Conservation (phyloP, 2,329 filamentous ascomycete genomes). For the Fusarium torreyae region DNA sequence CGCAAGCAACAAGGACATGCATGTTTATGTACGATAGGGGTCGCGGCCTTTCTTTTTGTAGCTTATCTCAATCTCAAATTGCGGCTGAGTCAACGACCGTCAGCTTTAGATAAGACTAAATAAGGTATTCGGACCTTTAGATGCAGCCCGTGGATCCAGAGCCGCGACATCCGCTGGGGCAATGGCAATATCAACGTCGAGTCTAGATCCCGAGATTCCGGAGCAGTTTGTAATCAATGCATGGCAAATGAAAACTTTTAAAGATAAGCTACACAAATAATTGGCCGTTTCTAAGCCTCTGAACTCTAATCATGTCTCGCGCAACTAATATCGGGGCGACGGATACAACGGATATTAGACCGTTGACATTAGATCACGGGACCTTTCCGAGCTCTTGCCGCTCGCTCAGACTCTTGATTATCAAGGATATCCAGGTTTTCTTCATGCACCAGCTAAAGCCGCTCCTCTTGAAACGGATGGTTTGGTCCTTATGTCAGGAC, state of each 20-base stretch:
- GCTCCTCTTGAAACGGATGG: neutral
- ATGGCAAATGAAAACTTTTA: neutral
- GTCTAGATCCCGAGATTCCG: neutral
- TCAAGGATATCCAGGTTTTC: neutral
- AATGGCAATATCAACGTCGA: neutral
- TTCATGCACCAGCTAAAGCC: neutral
- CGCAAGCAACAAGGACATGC: neutral
- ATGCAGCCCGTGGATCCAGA: conserved; percentile 1
- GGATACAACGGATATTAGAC: neutral
- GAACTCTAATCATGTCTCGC: neutral
- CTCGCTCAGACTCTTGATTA: neutral
- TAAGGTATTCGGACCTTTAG: conserved; percentile 32
- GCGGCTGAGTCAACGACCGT: conserved; percentile 5
- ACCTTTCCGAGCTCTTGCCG: conserved; percentile 1
- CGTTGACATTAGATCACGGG: neutral
- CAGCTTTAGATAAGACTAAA: conserved; percentile 6
- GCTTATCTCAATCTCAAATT: conserved; percentile 27
- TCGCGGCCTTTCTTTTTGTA: conserved; percentile 2
- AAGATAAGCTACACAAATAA: neutral
- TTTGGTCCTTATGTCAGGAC: conserved; percentile 3
- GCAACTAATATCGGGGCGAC: neutral
- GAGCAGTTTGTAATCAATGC: conserved; percentile 9
- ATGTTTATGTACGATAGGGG: conserved; percentile 4
- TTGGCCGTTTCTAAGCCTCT: neutral
- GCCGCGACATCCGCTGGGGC: neutral